A percentile compares a stretch with the other conserved stretches of the same genome.
phyloP scores from a whole-genome alignment of 495 filamentous ascomycete species.

The Glonium stellatum region DNA sequence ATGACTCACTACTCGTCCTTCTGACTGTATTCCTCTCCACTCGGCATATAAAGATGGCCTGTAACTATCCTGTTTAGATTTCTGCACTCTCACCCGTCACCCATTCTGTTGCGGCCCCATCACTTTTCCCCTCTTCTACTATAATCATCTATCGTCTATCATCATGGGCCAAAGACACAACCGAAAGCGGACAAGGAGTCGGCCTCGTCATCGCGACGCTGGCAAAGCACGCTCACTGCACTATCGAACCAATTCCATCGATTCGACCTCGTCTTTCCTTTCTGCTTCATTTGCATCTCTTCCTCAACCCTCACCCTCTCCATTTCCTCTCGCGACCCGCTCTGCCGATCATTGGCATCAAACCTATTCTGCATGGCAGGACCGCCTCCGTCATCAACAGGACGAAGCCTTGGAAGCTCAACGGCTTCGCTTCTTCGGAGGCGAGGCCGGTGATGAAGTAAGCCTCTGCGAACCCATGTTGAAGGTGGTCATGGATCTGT shows the following conservation, averaged over 20 bases:
- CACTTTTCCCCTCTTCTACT: background rate
- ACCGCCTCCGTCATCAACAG: constrained; percentile 16
- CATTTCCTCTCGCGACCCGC: constrained; percentile 7
- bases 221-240: constrained; percentile 22
- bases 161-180: constrained; percentile 35
- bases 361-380: constrained; percentile 28
- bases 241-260: constrained; percentile 16
- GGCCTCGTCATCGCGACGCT: constrained; percentile 30
- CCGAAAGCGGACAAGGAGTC: constrained; percentile 32
- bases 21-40: background rate
- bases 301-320: constrained; percentile 14
- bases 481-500: constrained; percentile 36
- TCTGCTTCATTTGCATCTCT: constrained; percentile 14
- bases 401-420: constrained; percentile 16
- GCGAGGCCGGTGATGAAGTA: constrained; percentile 30
- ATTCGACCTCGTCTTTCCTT: constrained; percentile 15
- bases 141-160: background rate
- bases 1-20: constrained; percentile 3
- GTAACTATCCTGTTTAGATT: background rate
- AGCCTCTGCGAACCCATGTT: constrained; percentile 34
- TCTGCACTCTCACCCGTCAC: background rate
- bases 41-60: background rate
- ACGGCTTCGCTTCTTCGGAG: constrained; percentile 30
- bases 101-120: too few relatives aligned
- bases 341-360: constrained; percentile 24